Evolutionary conservation across 257 asterid species (phyloP), one percentile per base, ranked within the genome.

Genomic region (Jasminum sambac): DNA sequence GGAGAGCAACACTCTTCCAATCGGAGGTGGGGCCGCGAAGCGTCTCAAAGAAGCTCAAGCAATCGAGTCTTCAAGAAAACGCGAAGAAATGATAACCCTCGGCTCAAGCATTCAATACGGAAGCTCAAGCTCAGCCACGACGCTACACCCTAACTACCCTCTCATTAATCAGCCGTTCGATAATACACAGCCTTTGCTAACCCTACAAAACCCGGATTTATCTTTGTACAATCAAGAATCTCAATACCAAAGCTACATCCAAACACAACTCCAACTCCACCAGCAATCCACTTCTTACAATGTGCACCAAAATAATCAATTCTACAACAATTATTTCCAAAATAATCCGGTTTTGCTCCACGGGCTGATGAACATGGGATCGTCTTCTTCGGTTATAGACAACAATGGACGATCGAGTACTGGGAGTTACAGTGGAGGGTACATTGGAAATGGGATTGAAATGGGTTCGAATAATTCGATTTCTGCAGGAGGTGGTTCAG

Each of bases 21-120:
- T 93, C 5, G 95, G 96, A n/a, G 96, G 97, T 0, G 95, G 97
- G 0, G 95, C 97, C 0, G 97, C 98, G 24, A 90, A 90, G 10
- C 87, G 98, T n/a, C 80, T 90, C 4, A 88, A 87, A 46, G 98
- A 93, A 41, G 97, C 98, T 0, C 98, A 88, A 10, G 96, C 96
- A 0, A 74, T 86, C 7, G 98, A 92, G 64, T 79, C 90, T 0
- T 85, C 96, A 0, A 63, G 95, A 65, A 91, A 87, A 7, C 87
- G 87, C 5, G 97, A 89, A 30, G 95, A 90, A 68, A 86, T 87
- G 83, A 77, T 89, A 0, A 78, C 89, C 0, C 50, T 90, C 3
- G 84, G 84, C 38, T 71, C 96, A 30, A 79, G 63, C 58, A 82
- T 83, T 78, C 89, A 81, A 5, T 87, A 82, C 63, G 89, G 88